phyloP scores from a whole-genome alignment of 371 early-diverging fungal genomes.

The Rhizopus arrhizus region DNA sequence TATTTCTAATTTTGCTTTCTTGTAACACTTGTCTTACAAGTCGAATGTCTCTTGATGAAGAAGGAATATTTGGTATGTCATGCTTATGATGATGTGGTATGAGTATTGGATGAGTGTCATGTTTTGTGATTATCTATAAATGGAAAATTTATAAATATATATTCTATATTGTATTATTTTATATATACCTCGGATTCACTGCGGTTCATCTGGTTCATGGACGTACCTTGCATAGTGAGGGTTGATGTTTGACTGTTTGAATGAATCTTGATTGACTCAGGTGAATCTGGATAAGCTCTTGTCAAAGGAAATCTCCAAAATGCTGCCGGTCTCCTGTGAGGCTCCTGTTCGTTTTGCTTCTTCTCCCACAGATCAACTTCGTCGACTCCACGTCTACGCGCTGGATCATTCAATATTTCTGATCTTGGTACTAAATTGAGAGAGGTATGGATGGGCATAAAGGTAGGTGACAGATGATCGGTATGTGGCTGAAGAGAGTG shows the following conservation, averaged over 20 bases:
- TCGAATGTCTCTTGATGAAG: slow-evolving; percentile 24
- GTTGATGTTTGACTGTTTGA: slow-evolving; percentile 7
- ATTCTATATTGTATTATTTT: background rate
- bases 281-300: slow-evolving; percentile 31
- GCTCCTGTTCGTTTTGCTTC: slow-evolving; percentile 18
- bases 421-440: slow-evolving; percentile 34
- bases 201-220: background rate
- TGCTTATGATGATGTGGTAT: background rate
- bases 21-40: slow-evolving; percentile 29
- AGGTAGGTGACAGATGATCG: slow-evolving; percentile 18
- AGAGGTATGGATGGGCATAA: slow-evolving; percentile 31
- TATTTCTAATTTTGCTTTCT: slow-evolving; percentile 21
- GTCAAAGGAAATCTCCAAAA: slow-evolving; percentile 25
- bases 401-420: slow-evolving; percentile 41
- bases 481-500: background rate
- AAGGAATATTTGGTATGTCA: background rate
- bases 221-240: slow-evolving; percentile 11
- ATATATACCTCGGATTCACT: slow-evolving; percentile 7
- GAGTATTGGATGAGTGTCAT: background rate
- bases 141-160: background rate
- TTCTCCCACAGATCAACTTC: slow-evolving; percentile 46
- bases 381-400: slow-evolving; percentile 48
- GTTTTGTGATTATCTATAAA: background rate
- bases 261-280: slow-evolving; percentile 12
- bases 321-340: background rate